A percentile compares a stretch with the other conserved stretches of the same genome.
Evolutionary conservation across 2,329 filamentous ascomycete genomes (phyloP).

Genomic region (Nothomitra cinnamomea): DNA sequence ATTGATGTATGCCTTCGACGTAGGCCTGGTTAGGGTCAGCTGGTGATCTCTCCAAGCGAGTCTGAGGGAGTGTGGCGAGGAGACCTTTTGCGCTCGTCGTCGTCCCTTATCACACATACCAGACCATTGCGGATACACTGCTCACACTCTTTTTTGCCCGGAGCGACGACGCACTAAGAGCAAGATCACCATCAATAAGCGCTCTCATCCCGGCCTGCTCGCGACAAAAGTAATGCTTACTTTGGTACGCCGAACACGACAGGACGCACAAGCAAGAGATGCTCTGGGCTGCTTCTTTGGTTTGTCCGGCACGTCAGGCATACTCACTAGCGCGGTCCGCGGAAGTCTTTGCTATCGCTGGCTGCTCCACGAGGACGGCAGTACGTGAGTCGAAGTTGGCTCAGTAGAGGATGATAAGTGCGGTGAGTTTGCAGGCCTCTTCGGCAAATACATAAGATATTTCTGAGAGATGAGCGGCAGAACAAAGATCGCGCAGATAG

Average conservation of each 20-base stretch:
- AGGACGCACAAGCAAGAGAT: constrained; percentile 38
- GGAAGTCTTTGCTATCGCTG: not conserved
- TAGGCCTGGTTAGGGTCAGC: constrained; percentile 25
- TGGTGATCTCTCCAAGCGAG: not conserved
- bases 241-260: constrained; percentile 28
- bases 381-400: too few relatives aligned
- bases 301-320: constrained; percentile 15
- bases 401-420: not conserved
- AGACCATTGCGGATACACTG: constrained; percentile 35
- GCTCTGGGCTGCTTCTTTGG: constrained; percentile 19
- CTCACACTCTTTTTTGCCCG: constrained; percentile 32
- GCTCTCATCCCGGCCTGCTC: too few relatives aligned
- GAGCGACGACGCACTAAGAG: constrained; percentile 33
- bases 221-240: constrained; percentile 14
- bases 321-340: constrained; percentile 14
- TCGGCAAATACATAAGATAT: constrained; percentile 6
- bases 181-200: not conserved
- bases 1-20: constrained; percentile 41
- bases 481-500: too few relatives aligned
- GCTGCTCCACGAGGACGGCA: too few relatives aligned
- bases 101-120: constrained; percentile 38
- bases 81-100: constrained; percentile 37
- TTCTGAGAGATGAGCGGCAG: constrained; percentile 6
- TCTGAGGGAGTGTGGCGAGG: constrained; percentile 10
- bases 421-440: too few relatives aligned